Conservation (phyloP, 768 basidiomycete species). For the Termitomyces sp. region DNA sequence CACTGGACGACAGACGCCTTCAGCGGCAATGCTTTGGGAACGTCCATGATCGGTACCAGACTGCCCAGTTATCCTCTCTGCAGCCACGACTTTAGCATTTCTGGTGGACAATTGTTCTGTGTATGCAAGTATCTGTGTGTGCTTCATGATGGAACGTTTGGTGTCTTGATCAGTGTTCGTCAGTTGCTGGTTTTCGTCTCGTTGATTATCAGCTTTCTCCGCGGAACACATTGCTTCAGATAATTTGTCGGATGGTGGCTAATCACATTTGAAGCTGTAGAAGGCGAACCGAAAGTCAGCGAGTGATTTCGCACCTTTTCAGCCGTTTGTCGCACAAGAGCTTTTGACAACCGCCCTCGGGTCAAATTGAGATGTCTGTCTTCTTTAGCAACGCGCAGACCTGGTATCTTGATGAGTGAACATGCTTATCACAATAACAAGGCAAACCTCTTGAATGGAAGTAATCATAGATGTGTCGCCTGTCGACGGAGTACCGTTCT, state of each 20-base stretch:
- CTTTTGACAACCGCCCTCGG: slow-evolving; percentile 33
- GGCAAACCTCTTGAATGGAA: slow-evolving; percentile 53
- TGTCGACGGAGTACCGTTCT: slow-evolving; percentile 62
- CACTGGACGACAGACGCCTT: background rate
- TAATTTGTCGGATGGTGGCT: background rate
- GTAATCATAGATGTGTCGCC: slow-evolving; percentile 75
- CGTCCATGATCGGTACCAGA: background rate
- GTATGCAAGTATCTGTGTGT: background rate
- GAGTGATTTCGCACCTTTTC: slow-evolving; percentile 3
- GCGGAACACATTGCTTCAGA: background rate
- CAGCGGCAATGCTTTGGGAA: background rate
- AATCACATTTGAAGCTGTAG: background rate
- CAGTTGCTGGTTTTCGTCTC: background rate
- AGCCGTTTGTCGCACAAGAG: slow-evolving; percentile 2
- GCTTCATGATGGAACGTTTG: background rate
- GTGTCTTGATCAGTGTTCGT: background rate
- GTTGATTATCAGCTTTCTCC: background rate
- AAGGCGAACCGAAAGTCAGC: background rate
- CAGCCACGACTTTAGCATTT: slow-evolving; percentile 13
- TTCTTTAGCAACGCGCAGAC: slow-evolving; percentile 59
- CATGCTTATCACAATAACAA: slow-evolving; percentile 9
- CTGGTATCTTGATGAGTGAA: slow-evolving; percentile 27
- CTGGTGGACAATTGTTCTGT: slow-evolving; percentile 2
- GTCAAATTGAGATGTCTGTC: slow-evolving; percentile 52
- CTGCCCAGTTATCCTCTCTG: slow-evolving; percentile 8